phyloP scores from a whole-genome alignment of 2,329 filamentous ascomycete genomes.

The Teratosphaeria zuluensis region DNA sequence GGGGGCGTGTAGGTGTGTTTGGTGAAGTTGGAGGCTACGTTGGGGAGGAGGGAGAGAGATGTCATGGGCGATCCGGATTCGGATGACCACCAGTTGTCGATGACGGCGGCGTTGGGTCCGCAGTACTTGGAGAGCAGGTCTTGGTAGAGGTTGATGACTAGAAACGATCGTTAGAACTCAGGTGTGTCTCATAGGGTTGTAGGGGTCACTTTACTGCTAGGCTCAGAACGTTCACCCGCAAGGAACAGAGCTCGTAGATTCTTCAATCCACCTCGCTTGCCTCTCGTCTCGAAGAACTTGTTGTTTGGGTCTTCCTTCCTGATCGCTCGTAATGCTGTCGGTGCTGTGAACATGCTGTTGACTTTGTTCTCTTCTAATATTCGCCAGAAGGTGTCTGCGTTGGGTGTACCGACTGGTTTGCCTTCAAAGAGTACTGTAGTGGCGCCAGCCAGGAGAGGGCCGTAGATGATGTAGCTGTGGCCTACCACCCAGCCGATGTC shows the following conservation, averaged over 20 bases:
- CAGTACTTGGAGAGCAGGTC: conserved; percentile 58
- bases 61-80: conserved; percentile 62
- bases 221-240: conserved; percentile 82
- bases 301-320: conserved; percentile 75
- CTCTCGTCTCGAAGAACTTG: conserved; percentile 51
- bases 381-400: conserved; percentile 81
- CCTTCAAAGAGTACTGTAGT: conserved; percentile 85
- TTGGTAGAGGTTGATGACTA: conserved; percentile 67
- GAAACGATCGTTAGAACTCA: no score
- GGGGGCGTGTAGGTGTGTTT: conserved; percentile 37
- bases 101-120: conserved; percentile 51
- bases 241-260: conserved; percentile 68
- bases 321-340: conserved; percentile 78
- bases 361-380: conserved; percentile 77
- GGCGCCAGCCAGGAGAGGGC: conserved; percentile 72
- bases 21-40: conserved; percentile 47
- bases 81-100: conserved; percentile 68
- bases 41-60: conserved; percentile 54
- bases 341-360: conserved; percentile 75
- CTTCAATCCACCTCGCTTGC: conserved; percentile 59
- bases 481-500: conserved; percentile 93
- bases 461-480: conserved; percentile 82
- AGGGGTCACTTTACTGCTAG: conserved; percentile 41
- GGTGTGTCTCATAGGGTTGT: no score
- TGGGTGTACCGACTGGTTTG: conserved; percentile 84